phyloP scores from a whole-genome alignment of 805 yeast species.

The Cyberlindnera galapagoensis region DNA sequence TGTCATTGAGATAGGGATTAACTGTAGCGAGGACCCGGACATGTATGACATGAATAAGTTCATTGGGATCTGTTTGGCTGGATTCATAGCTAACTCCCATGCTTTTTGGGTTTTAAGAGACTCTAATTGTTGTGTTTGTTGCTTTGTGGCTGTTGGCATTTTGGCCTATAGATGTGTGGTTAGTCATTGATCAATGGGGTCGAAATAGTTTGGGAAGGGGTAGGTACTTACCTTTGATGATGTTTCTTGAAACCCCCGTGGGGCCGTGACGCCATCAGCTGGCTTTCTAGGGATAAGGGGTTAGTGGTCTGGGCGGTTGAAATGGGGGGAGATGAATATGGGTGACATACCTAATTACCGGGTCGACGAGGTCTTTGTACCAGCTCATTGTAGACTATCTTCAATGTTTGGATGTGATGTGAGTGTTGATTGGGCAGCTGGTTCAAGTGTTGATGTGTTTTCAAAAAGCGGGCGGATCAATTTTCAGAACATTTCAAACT shows the following conservation, averaged over 20 bases:
- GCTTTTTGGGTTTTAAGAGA: conserved; percentile 41
- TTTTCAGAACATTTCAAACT: too few species aligned
- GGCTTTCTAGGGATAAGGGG: conserved; percentile 1
- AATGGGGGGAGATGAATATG: too few species aligned
- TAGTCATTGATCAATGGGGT: too few species aligned
- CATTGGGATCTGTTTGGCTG: conserved; percentile 86
- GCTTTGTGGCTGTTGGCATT: conserved; percentile 1
- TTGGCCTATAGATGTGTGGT: too few species aligned
- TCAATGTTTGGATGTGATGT: not conserved
- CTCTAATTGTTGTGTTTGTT: conserved; percentile 8
- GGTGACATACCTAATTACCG: not conserved
- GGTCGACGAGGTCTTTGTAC: conserved; percentile 1
- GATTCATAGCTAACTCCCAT: conserved; percentile 80
- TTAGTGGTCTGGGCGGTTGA: not conserved
- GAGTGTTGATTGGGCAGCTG: not conserved
- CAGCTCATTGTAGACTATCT: not conserved
- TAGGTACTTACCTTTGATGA: conserved; percentile 1
- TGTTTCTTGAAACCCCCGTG: conserved; percentile 10
- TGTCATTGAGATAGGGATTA: conserved; percentile 88
- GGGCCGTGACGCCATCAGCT: conserved; percentile 4
- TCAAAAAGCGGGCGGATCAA: not conserved
- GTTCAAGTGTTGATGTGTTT: not conserved
- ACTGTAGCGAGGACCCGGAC: conserved; percentile 85
- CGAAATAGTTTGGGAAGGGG: too few species aligned
- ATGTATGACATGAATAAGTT: conserved; percentile 84